Evolutionary conservation across 2,329 filamentous ascomycete genomes (phyloP), one percentile per base, ranked within the genome.

Genomic region (Ceratocystis destructans): DNA sequence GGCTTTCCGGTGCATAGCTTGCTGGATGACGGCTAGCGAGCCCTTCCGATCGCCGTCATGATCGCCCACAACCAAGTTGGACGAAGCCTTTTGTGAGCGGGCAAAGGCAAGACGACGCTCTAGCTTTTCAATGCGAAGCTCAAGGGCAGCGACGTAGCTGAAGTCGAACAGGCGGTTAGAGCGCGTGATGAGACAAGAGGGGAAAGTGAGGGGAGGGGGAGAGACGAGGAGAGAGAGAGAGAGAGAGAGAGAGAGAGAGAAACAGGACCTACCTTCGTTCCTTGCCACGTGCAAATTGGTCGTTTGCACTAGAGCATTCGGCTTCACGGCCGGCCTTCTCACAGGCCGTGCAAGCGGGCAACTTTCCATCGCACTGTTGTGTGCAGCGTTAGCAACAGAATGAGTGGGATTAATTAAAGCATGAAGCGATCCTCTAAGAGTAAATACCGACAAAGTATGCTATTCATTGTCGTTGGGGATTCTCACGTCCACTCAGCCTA

Each of bases 261-360:
- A 12, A n/a, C 3, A 15, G 15, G 41, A 71, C 76, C 67, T 71
- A 85, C 85, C 92, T 97, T 72, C 93, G 82, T 74, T 97, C 94
- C 75, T 97, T 97, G 69, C 94, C 94, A 69, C 91, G 83, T 0
- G 93, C 92, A 76, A 96, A 97, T 74, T 96, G 91, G 73, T 97
- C 93, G 72, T 95, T 96, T 6, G 91, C 92, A 66, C 91, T 91
- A 5, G 91, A 96, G 75, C 94, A 99, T 73, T 95, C 91, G 68
- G 82, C 86, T 66, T 89, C 86, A 69, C 90, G 87, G 37, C 92
- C 91, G 15, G 90, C 90, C 76, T 91, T 92, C 76, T 96, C 93
- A 73, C 94, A 97, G 20, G 93, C 93, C 6, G 91, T 95, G 74
- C 94, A 99, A 6, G 92, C 91, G 10, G 94, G 94, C 46, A 97